Evolutionary conservation across 441 rosid species (phyloP), one percentile per base, ranked within the genome.

Genomic region (Pelargonium fulgidum): DNA sequence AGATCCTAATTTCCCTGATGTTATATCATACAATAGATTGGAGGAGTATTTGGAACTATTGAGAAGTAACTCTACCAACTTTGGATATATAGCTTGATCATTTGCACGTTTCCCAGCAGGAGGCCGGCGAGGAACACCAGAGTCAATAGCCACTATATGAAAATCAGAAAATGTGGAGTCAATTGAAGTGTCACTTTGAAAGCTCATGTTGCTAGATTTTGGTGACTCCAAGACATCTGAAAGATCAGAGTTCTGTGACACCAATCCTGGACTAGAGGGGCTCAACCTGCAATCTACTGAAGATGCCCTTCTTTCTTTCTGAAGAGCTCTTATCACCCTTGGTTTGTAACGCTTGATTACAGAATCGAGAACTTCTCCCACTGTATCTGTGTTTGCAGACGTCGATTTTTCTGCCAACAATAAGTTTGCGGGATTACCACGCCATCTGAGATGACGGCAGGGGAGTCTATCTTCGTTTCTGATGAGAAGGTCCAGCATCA

Each of bases 401-500:
- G 77, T 50, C 72, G 78, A 69, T 72, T 87, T 87, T 65, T 95
- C 98, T 22, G 99, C 86, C 80, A 87, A 75, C 80, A 95, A 82
- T 59, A 95, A 78, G 83, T 95, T 95, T 72, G 97, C 91, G 9
- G 97, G 84, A 87, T 95, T 95, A 63, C 99, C 99, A 62, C 98
- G 97, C 99, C 99, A 95, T 75, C 95, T 80, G 65, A 95, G 89
- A 70, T 92, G 86, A 68, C 87, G 97, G 78, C 98, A 95, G 72
- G 96, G 96, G 70, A 95, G 83, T 66, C 99, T 85, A 81, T 95
- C 99, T 80, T 95, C 99, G 70, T 95, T 95, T 81, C 99, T 86
- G 73, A 92, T 90, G 69, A 95, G 88, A 76, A 95, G 96, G 82
- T 95, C 99, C 84, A 95, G 72, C 82, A 95, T 75, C 79, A 95